Base-by-base conservation (phyloP, 345 rosid species). In the Iberis pinnata region DNA sequence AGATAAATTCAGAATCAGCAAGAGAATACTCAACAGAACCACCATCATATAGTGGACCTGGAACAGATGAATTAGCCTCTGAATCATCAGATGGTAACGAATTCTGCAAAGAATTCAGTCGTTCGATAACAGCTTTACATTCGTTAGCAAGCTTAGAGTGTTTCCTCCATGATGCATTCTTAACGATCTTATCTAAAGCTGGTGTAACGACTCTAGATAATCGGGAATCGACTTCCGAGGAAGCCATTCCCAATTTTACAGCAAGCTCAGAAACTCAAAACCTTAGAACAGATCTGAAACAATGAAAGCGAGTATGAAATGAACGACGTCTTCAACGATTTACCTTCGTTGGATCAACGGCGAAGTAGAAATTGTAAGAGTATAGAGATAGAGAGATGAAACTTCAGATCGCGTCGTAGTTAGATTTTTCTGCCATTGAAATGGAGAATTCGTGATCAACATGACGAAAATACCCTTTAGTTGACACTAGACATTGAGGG, bases 181-280 rank as follows among this genome's bases (percentile, higher is more conserved):
- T 84, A 18, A 85, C 61, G 70, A 92, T 81, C 74, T 80, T 83
- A 69, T 92, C 98, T 17, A 92, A 63, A 53, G 95, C 88, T 9
- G 95, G 98, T 56, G 68, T 75, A 37, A 88, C 64, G 42, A 81
- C 82, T 71, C 69, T 80, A 73, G 70, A 74, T 63, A 92, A 58
- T 76, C 96, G 93, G 95, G 96, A 88, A 82, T 81, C 88, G 78
- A 87, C 98, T 83, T 84, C 98, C 95, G 89, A 71, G 68, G 98
- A 88, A 84, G 98, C 89, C 98, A 92, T 92, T 80, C 96, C 96
- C 93, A 3, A 27, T 36, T 49, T 65, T 74, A 58, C 61, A 61
- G 52, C 29, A 62, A 76, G 71, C 59, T 73, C 75, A 48, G 43
- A 26, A 42, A 67, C 48, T 53, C 69, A 72, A n/a, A n/a, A 74